A percentile compares a stretch with the other conserved stretches of the same genome.
phyloP scores from a whole-genome alignment of 768 basidiomycete species.

The Lepiota brunneoincarnata region DNA sequence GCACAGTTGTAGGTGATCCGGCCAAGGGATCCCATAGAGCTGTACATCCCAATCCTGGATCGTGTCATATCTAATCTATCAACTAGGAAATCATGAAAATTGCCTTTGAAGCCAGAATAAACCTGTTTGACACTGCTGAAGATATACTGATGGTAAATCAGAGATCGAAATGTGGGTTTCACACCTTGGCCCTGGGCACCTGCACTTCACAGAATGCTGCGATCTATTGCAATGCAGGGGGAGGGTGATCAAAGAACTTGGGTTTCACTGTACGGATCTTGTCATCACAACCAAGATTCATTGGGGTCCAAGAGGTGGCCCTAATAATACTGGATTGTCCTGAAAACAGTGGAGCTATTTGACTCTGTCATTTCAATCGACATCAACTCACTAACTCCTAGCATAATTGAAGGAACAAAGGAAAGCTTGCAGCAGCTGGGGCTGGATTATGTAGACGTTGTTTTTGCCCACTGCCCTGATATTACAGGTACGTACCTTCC shows the following conservation, averaged over 20 bases:
- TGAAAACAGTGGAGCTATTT: conserved; percentile 49
- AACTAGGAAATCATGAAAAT: conserved; percentile 73
- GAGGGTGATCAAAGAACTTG: conserved; percentile 74
- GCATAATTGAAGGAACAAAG: conserved; percentile 69
- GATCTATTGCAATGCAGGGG: conserved; percentile 40
- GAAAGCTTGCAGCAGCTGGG: conserved; percentile 61
- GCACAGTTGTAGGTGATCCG: conserved; percentile 63
- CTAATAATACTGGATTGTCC: conserved; percentile 54
- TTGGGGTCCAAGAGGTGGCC: conserved; percentile 64
- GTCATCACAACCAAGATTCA: conserved; percentile 81
- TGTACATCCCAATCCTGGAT: background rate
- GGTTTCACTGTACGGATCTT: conserved; percentile 61
- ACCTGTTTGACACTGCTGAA: conserved; percentile 75
- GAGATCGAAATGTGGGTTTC: conserved; percentile 66
- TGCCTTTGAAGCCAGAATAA: conserved; percentile 75
- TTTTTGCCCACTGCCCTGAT: conserved; percentile 66
- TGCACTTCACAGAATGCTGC: background rate
- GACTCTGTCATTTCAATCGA: background rate
- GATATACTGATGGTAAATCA: conserved; percentile 63
- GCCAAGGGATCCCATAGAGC: conserved; percentile 49
- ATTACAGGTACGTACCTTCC: conserved; percentile 34
- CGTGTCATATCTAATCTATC: background rate
- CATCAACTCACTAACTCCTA: conserved; percentile 16
- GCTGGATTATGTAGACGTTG: conserved; percentile 68
- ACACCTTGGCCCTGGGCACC: background rate